phyloP scores from a whole-genome alignment of 345 rosid genomes.

The Arabis alpina region DNA sequence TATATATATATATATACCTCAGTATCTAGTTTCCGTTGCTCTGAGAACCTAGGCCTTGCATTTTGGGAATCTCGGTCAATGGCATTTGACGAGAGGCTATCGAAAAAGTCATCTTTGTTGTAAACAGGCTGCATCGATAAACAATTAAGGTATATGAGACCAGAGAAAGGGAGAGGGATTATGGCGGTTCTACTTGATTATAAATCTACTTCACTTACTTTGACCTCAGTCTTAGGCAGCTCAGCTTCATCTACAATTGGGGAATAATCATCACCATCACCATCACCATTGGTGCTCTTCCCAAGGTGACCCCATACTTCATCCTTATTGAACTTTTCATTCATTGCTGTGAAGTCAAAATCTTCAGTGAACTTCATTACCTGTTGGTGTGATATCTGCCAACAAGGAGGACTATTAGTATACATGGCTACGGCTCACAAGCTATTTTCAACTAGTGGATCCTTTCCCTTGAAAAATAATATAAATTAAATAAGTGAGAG shows the following conservation, averaged over 20 bases:
- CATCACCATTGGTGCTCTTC: slow-evolving; percentile 56
- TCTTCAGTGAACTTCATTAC: slow-evolving; percentile 83
- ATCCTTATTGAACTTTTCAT: slow-evolving; percentile 94
- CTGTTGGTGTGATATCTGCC: slow-evolving; percentile 50
- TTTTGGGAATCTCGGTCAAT: slow-evolving; percentile 55
- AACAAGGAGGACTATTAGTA: slow-evolving; percentile 26
- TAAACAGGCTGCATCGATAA: slow-evolving; percentile 65
- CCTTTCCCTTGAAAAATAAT: background rate
- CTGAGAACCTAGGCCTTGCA: slow-evolving; percentile 81
- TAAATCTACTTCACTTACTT: slow-evolving; percentile 46
- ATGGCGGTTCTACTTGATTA: background rate
- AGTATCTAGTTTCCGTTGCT: slow-evolving; percentile 83
- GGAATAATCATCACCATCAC: slow-evolving; percentile 57
- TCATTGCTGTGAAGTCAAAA: slow-evolving; percentile 90
- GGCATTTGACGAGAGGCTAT: slow-evolving; percentile 69
- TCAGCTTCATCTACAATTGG: slow-evolving; percentile 56
- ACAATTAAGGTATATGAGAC: slow-evolving; percentile 3
- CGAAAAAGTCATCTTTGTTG: slow-evolving; percentile 94
- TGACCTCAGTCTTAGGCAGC: slow-evolving; percentile 50
- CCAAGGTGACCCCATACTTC: slow-evolving; percentile 98
- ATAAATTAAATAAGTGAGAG: background rate
- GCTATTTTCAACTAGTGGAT: background rate
- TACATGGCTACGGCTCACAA: background rate
- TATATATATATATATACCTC: slow-evolving; percentile 53
- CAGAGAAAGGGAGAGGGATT: background rate